These are phyloP conservation scores for Pseudocercospora fijiensis DNA, from an alignment of 2,329 filamentous ascomycete genomes.

Conservation along the genomic window DNA sequence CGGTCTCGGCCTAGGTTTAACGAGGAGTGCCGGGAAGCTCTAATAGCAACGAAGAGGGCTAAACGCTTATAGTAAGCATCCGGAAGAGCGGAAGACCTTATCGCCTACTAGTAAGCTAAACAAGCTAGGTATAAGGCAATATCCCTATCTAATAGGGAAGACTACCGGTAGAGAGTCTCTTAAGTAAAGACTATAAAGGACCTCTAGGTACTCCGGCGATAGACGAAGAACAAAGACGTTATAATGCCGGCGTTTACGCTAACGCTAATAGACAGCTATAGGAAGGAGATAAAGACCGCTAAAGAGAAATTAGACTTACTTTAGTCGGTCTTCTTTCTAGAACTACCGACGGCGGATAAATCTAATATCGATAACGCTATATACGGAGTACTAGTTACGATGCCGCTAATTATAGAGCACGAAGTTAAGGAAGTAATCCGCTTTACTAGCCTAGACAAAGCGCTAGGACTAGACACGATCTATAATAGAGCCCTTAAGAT, in stretches of 20 bases:
- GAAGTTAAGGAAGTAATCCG: background rate
- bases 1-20: background rate
- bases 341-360: background rate
- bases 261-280: background rate
- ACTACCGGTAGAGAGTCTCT: background rate
- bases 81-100: background rate
- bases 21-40: background rate
- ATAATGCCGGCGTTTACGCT: background rate
- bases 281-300: background rate
- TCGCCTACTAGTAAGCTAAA: background rate
- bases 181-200: background rate
- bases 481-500: background rate
- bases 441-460: background rate
- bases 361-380: background rate
- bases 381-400: background rate
- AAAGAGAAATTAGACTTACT: background rate
- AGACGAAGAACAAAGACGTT: background rate
- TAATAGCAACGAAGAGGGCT: background rate
- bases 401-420: background rate
- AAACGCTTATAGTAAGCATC: background rate
- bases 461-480: background rate
- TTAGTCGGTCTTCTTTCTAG: background rate
- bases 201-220: background rate
- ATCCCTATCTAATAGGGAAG: background rate
- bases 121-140: background rate